A percentile compares a stretch with the other conserved stretches of the same genome.
phyloP scores from a whole-genome alignment of 73 alveolate species.

The Stentor roeselii region DNA sequence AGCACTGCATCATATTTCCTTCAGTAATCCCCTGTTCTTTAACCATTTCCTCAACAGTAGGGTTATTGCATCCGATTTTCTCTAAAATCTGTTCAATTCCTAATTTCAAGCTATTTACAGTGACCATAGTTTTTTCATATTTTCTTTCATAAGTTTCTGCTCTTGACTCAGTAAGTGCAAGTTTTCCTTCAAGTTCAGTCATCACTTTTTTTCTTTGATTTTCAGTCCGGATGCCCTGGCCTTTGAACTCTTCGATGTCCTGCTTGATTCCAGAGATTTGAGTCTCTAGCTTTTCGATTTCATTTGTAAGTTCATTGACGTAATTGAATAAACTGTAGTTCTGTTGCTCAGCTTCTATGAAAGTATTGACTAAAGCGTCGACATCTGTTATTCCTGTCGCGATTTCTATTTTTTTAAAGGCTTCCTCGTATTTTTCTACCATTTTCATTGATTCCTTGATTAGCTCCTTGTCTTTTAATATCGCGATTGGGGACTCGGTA shows the following conservation, averaged over 20 bases:
- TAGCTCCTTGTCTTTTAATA: conserved; percentile 38
- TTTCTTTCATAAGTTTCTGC: conserved; percentile 72
- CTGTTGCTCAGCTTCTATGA: conserved; percentile 74
- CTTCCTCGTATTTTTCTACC: conserved; percentile 83
- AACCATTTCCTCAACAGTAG: conserved; percentile 42
- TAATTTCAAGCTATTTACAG: conserved; percentile 62
- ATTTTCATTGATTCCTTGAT: conserved; percentile 46
- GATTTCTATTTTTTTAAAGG: conserved; percentile 83
- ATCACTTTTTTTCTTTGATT: conserved; percentile 42
- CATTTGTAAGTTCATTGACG: conserved; percentile 77
- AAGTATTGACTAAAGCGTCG: conserved; percentile 70
- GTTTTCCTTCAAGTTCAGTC: conserved; percentile 55
- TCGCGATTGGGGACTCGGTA: background rate
- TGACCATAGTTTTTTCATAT: conserved; percentile 67
- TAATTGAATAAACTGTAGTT: conserved; percentile 61
- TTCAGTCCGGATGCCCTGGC: conserved; percentile 50
- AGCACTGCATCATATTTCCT: conserved; percentile 62
- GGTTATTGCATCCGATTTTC: conserved; percentile 61
- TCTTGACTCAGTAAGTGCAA: conserved; percentile 61
- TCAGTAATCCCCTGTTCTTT: conserved; percentile 63
- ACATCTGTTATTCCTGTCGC: conserved; percentile 84
- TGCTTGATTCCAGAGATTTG: conserved; percentile 60
- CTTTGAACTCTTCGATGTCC: conserved; percentile 49
- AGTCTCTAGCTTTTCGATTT: conserved; percentile 77
- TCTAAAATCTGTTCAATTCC: conserved; percentile 64